Percentiles rank a stretch among this genome's conserved stretches.
These are phyloP conservation scores for Cyclocybe cylindracea DNA, from an alignment of 768 basidiomycete species.

Conservation along the genomic window DNA sequence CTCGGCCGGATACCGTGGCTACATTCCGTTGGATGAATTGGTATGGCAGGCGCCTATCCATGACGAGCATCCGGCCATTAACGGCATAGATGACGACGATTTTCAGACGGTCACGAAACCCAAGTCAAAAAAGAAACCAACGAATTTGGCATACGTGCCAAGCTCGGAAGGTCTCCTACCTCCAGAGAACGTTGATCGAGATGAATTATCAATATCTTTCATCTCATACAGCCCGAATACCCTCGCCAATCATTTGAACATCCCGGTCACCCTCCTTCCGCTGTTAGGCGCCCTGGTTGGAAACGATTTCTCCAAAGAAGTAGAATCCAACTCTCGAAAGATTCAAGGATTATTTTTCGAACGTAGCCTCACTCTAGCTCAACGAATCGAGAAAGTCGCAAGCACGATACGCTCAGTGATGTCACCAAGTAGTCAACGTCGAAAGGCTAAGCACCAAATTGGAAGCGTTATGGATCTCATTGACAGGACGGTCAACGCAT, in stretches of 20 bases:
- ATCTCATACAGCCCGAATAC: constrained; percentile 59
- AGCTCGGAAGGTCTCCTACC: constrained; percentile 51
- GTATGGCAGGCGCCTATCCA: constrained; percentile 51
- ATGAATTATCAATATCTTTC: constrained; percentile 51
- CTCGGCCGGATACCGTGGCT: constrained; percentile 74
- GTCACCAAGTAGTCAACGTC: constrained; percentile 46
- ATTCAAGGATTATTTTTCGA: constrained; percentile 72
- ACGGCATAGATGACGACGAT: constrained; percentile 43
- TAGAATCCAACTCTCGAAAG: constrained; percentile 46
- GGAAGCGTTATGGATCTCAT: constrained; percentile 80
- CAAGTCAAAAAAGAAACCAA: constrained; percentile 49
- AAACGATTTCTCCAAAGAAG: constrained; percentile 71
- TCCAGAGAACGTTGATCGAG: constrained; percentile 36
- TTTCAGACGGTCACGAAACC: constrained; percentile 60
- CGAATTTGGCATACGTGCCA: constrained; percentile 15
- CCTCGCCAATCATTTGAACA: constrained; percentile 64
- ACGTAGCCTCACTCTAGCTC: constrained; percentile 49
- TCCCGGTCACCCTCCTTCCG: constrained; percentile 74
- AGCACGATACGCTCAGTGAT: constrained; percentile 56
- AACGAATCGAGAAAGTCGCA: constrained; percentile 71
- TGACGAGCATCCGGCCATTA: constrained; percentile 26
- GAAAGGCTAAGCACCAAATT: constrained; percentile 55
- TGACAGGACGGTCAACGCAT: constrained; percentile 60
- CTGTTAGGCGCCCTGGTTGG: constrained; percentile 78
- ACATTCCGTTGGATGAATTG: constrained; percentile 77